A percentile compares a stretch with the other conserved stretches of the same genome.
Conservation (phyloP, 495 filamentous ascomycete genomes). For the Penicillium canariense region DNA sequence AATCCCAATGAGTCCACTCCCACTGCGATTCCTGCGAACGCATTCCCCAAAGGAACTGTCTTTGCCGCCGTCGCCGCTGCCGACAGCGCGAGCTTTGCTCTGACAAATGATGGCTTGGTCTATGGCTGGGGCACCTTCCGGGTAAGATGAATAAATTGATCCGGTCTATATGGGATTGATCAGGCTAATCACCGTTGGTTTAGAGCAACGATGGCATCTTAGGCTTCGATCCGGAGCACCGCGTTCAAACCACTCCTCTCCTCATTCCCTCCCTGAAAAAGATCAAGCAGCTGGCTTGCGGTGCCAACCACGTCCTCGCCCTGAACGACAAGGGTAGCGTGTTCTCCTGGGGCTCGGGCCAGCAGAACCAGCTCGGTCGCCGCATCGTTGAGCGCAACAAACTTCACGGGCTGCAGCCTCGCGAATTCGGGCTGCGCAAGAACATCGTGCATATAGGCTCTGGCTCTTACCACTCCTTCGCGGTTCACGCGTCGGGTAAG, state of each 20-base stretch:
- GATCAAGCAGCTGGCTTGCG: slow-evolving; percentile 54
- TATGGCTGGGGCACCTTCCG: slow-evolving; percentile 74
- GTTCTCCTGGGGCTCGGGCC: slow-evolving; percentile 61
- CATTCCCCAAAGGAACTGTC: slow-evolving; percentile 53
- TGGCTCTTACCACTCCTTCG: slow-evolving; percentile 63
- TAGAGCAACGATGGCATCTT: slow-evolving; percentile 59
- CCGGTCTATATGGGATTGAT: slow-evolving; percentile 20
- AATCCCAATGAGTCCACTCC: slow-evolving; percentile 63
- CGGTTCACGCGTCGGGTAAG: slow-evolving; percentile 65
- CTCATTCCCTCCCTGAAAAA: slow-evolving; percentile 53
- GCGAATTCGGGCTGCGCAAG: slow-evolving; percentile 65
- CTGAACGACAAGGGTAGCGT: slow-evolving; percentile 54
- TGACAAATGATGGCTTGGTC: slow-evolving; percentile 64
- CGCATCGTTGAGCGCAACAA: slow-evolving; percentile 56
- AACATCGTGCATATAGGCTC: slow-evolving; percentile 52
- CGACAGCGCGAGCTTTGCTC: slow-evolving; percentile 62
- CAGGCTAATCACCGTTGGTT: not conserved
- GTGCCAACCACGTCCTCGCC: slow-evolving; percentile 62
- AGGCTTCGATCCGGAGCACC: slow-evolving; percentile 46
- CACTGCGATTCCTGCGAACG: slow-evolving; percentile 48
- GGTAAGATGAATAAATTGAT: slow-evolving; percentile 36
- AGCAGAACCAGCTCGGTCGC: slow-evolving; percentile 64
- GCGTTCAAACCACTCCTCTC: slow-evolving; percentile 48
- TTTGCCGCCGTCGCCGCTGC: slow-evolving; percentile 62
- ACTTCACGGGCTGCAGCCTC: slow-evolving; percentile 61